These are phyloP conservation scores for Boletus insuetus DNA, from an alignment of 768 basidiomycete genomes.

Conservation along the genomic window DNA sequence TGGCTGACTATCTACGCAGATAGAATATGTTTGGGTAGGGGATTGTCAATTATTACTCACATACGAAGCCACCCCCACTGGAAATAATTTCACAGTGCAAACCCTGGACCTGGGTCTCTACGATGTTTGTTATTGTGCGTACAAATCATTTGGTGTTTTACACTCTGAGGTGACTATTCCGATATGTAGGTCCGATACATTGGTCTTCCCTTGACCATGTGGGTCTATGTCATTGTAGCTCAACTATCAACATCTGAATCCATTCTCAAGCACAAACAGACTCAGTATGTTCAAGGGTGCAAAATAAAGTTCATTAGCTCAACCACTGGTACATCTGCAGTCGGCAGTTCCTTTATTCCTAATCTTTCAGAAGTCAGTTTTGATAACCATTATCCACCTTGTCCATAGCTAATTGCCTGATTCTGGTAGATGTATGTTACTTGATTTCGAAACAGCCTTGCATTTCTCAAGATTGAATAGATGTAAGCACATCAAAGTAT, in stretches of 20 bases:
- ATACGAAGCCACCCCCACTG: too few species aligned
- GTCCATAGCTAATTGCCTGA: too few species aligned
- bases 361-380: not conserved
- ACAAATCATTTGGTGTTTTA: not conserved
- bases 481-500: not conserved
- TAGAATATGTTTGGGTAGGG: not conserved
- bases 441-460: not conserved
- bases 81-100: not conserved
- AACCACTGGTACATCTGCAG: not conserved
- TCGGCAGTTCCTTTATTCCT: not conserved
- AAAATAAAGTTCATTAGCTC: not conserved
- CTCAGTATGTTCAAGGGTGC: not conserved
- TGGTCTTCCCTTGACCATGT: not conserved
- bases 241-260: not conserved
- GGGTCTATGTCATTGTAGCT: not conserved
- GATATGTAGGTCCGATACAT: not conserved
- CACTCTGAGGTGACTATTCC: not conserved
- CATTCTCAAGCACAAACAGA: not conserved
- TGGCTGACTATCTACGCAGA: not conserved
- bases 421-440: not conserved
- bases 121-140: not conserved
- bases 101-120: not conserved
- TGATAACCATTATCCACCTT: not conserved
- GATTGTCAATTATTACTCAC: not conserved
- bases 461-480: not conserved